Evolutionary conservation across 768 basidiomycete species (phyloP).

Genomic region (Termitomyces sp.): DNA sequence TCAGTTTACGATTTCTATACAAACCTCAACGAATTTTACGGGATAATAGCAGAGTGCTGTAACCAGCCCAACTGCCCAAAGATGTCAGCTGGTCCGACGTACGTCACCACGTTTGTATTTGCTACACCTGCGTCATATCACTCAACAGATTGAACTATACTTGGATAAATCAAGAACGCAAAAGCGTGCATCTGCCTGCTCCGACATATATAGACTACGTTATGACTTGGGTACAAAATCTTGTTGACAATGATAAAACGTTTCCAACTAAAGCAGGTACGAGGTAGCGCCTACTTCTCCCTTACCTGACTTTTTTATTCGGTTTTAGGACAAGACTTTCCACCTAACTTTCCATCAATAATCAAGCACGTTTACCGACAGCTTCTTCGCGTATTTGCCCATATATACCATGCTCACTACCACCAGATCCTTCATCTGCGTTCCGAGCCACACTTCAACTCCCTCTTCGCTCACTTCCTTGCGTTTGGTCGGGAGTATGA

Average conservation of each 20-base stretch:
- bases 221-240: constrained; percentile 97
- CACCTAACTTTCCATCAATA: constrained; percentile 83
- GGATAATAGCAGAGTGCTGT: constrained; percentile 91
- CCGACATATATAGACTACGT: constrained; percentile 99
- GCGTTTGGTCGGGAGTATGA: constrained; percentile 96
- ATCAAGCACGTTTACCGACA: constrained; percentile 96
- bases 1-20: constrained; percentile 98
- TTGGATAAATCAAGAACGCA: constrained; percentile 96
- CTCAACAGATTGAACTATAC: constrained; percentile 81
- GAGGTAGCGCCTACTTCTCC: constrained; percentile 24
- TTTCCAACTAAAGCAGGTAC: constrained; percentile 95
- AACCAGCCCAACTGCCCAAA: constrained; percentile 84
- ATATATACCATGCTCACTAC: constrained; percentile 97
- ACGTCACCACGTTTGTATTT: constrained; percentile 27
- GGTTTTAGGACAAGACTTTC: constrained; percentile 79
- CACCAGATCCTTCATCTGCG: constrained; percentile 88
- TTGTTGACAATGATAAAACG: constrained; percentile 87
- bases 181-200: constrained; percentile 87
- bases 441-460: constrained; percentile 94
- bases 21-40: constrained; percentile 96
- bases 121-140: constrained; percentile 3
- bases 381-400: constrained; percentile 94
- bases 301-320: neutral
- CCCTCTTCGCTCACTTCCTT: constrained; percentile 96
- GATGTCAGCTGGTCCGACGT: constrained; percentile 93